phyloP scores from a whole-genome alignment of 2,329 filamentous ascomycete species.

The Aureobasidium zeae region DNA sequence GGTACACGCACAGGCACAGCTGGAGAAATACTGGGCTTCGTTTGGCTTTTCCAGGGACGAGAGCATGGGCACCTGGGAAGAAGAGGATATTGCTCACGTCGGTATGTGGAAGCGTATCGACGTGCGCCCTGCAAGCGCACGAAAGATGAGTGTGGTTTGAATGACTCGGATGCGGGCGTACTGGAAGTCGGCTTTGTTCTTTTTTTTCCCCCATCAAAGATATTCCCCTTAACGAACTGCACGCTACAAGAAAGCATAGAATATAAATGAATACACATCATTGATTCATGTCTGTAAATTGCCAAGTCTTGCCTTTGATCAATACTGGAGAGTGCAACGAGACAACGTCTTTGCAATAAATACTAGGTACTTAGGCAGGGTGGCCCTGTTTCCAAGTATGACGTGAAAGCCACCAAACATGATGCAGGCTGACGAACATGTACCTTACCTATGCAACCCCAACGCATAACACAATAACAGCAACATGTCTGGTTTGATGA shows the following conservation, averaged over 20 bases:
- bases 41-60: slow-evolving; percentile 69
- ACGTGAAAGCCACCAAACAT: too few relatives aligned
- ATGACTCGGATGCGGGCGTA: background rate
- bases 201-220: slow-evolving; percentile 10
- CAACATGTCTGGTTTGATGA: slow-evolving; percentile 9
- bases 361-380: too few relatives aligned
- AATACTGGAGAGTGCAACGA: too few relatives aligned
- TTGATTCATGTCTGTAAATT: background rate
- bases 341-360: too few relatives aligned
- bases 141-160: slow-evolving; percentile 3
- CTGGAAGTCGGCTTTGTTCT: slow-evolving; percentile 4
- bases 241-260: background rate
- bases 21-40: slow-evolving; percentile 56
- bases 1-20: slow-evolving; percentile 65
- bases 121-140: slow-evolving; percentile 26
- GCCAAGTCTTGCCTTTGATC: background rate
- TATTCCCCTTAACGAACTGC: slow-evolving; percentile 11
- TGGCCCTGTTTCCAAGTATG: too few relatives aligned
- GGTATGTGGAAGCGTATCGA: slow-evolving; percentile 64
- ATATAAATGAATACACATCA: background rate
- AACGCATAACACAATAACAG: too few relatives aligned
- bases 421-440: too few relatives aligned
- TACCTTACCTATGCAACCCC: too few relatives aligned
- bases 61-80: slow-evolving; percentile 65
- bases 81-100: slow-evolving; percentile 76